Percentiles rank a stretch among this genome's conserved stretches.
These are phyloP conservation scores for Ambrosia trifida DNA, from an alignment of 129 eudicot genomes.

Conservation along the genomic window DNA sequence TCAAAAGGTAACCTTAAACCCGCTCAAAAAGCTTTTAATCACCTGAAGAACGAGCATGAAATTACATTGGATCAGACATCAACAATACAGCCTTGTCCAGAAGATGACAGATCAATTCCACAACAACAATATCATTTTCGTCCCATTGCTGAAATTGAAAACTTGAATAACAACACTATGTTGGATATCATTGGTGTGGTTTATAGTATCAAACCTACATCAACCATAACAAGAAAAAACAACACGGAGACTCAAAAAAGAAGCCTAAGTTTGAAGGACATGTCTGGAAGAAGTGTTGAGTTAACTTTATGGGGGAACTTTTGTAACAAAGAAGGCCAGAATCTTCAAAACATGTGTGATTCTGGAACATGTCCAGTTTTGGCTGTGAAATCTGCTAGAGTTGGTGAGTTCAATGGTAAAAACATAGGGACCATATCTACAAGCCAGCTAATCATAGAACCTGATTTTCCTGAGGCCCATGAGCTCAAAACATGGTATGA, in stretches of 20 bases:
- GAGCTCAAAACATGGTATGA: conserved; percentile 67
- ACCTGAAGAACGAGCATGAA: conserved; percentile 80
- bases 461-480: conserved; percentile 79
- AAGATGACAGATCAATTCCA: conserved; percentile 68
- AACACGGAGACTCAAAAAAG: conserved; percentile 76
- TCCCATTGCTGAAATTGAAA: conserved; percentile 67
- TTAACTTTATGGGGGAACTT: conserved; percentile 92
- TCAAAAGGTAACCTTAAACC: conserved; percentile 80
- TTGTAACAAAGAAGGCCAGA: conserved; percentile 80
- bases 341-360: conserved; percentile 65
- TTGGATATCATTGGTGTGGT: conserved; percentile 86
- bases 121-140: conserved; percentile 78
- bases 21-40: conserved; percentile 76
- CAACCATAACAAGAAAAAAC: conserved; percentile 62
- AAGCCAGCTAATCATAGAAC: conserved; percentile 68
- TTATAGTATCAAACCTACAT: conserved; percentile 57
- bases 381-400: conserved; percentile 76
- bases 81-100: conserved; percentile 67
- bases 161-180: conserved; percentile 53
- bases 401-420: conserved; percentile 74
- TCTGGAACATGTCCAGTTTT: conserved; percentile 69
- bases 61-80: conserved; percentile 66
- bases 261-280: conserved; percentile 66
- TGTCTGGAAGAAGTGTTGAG: conserved; percentile 88
- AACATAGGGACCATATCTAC: conserved; percentile 68